These are phyloP conservation scores for Auriscalpium microsporum DNA, from an alignment of 768 basidiomycete species.

Conservation along the genomic window DNA sequence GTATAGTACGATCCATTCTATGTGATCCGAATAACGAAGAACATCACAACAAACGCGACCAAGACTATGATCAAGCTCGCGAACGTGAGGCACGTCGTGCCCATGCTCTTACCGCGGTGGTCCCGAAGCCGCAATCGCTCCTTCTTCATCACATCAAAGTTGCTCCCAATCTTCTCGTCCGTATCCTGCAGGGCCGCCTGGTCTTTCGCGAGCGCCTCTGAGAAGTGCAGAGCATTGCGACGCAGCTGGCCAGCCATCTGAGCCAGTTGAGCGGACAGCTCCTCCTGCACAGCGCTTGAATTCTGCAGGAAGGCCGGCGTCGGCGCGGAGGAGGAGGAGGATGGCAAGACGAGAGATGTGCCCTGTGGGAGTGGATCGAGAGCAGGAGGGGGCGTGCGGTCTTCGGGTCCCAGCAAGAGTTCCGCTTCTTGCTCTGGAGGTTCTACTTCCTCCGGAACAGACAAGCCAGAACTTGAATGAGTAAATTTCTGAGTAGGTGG, in stretches of 20 bases:
- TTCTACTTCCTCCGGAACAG: not conserved
- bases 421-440: not conserved
- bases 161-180: slow-evolving; percentile 65
- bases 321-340: slow-evolving; percentile 15
- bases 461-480: slow-evolving; percentile 4
- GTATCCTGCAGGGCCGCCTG: slow-evolving; percentile 59
- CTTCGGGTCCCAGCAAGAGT: slow-evolving; percentile 3
- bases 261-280: slow-evolving; percentile 65
- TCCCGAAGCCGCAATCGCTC: slow-evolving; percentile 45
- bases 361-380: slow-evolving; percentile 22
- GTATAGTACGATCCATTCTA: slow-evolving; percentile 3
- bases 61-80: slow-evolving; percentile 53
- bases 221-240: slow-evolving; percentile 74
- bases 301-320: slow-evolving; percentile 38
- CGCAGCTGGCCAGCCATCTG: slow-evolving; percentile 86
- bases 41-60: slow-evolving; percentile 62
- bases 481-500: slow-evolving; percentile 17
- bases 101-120: slow-evolving; percentile 37
- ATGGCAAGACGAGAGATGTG: slow-evolving; percentile 14
- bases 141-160: slow-evolving; percentile 59
- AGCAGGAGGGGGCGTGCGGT: slow-evolving; percentile 20
- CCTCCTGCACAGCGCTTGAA: slow-evolving; percentile 55
- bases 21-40: slow-evolving; percentile 63
- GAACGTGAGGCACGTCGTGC: slow-evolving; percentile 47
- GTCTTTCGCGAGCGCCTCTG: slow-evolving; percentile 64